A percentile compares a stretch with the other conserved stretches of the same genome.
Evolutionary conservation across 2,329 filamentous ascomycete species (phyloP).

Genomic region (Neocatenulostroma microsporum): DNA sequence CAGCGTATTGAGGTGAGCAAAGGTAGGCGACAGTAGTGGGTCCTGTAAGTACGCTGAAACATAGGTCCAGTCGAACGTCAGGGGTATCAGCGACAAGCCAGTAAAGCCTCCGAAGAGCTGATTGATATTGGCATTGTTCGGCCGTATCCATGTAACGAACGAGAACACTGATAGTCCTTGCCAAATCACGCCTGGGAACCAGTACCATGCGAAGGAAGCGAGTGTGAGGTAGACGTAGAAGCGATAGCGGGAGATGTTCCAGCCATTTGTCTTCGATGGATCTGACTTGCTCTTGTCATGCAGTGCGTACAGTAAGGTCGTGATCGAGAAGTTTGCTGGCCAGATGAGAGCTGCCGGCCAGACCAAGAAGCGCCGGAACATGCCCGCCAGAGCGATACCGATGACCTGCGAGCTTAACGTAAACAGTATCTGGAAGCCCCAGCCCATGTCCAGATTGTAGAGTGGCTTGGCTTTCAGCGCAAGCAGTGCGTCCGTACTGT

Average conservation of each 20-base stretch:
- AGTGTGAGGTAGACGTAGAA: conserved; percentile 72
- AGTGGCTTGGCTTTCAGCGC: conserved; percentile 56
- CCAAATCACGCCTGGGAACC: conserved; percentile 72
- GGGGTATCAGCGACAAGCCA: conserved; percentile 70
- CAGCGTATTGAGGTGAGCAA: conserved; percentile 53
- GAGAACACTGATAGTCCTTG: conserved; percentile 83
- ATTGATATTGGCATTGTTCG: conserved; percentile 71
- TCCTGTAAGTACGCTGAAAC: conserved; percentile 12
- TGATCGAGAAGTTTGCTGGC: conserved; percentile 79
- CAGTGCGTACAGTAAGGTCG: conserved; percentile 78
- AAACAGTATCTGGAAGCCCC: conserved; percentile 71
- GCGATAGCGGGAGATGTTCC: conserved; percentile 71
- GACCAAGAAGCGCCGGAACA: conserved; percentile 72
- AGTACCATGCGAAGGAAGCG: conserved; percentile 72
- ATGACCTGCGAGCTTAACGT: conserved; percentile 80
- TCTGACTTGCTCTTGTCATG: conserved; percentile 72
- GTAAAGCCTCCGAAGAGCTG: conserved; percentile 83
- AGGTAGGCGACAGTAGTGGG: conserved; percentile 59
- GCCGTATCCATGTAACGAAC: conserved; percentile 80
- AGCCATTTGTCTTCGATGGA: conserved; percentile 52
- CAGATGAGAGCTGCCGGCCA: conserved; percentile 83
- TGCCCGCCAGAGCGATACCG: conserved; percentile 75
- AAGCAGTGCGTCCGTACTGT: conserved; percentile 50
- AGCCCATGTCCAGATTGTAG: conserved; percentile 21
- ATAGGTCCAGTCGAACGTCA: conserved; percentile 87